phyloP scores from a whole-genome alignment of 2,329 filamentous ascomycete species.

The Fusarium xylarioides region DNA sequence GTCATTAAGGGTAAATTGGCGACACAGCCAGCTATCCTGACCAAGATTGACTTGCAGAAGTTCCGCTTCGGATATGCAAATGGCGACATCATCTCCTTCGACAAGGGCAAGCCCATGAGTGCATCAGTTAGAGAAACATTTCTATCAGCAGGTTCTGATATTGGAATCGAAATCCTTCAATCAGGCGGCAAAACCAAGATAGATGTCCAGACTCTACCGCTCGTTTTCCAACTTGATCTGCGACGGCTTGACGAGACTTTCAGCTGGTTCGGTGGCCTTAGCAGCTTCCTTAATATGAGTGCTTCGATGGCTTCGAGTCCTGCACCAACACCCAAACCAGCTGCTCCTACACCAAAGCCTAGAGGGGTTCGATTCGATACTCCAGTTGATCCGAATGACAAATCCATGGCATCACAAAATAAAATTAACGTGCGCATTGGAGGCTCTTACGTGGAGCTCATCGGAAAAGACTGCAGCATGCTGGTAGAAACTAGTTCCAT shows the following conservation, averaged over 20 bases:
- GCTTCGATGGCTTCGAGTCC: slow-evolving; percentile 81
- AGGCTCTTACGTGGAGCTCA: slow-evolving; percentile 78
- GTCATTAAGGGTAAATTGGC: slow-evolving; percentile 14
- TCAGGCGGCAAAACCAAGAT: slow-evolving; percentile 58
- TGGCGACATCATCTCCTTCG: slow-evolving; percentile 71
- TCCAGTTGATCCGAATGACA: slow-evolving; percentile 59
- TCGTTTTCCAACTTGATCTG: slow-evolving; percentile 80
- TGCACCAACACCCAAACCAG: slow-evolving; percentile 56
- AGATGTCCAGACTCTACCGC: slow-evolving; percentile 78
- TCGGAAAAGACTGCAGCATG: slow-evolving; percentile 80
- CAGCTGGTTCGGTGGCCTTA: slow-evolving; percentile 88
- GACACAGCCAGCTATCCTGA: slow-evolving; percentile 45
- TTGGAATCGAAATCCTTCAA: slow-evolving; percentile 63
- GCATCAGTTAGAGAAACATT: slow-evolving; percentile 68
- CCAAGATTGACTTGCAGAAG: slow-evolving; percentile 61
- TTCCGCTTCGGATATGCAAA: slow-evolving; percentile 70
- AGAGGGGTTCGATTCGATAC: slow-evolving; percentile 68
- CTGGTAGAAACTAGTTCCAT: slow-evolving; percentile 80
- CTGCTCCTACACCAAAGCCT: slow-evolving; percentile 55
- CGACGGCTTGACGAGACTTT: slow-evolving; percentile 86
- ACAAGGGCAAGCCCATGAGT: slow-evolving; percentile 64
- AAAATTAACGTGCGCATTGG: slow-evolving; percentile 83
- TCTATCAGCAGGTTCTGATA: slow-evolving; percentile 64
- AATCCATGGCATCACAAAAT: slow-evolving; percentile 58
- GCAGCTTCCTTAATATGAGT: slow-evolving; percentile 88